Evolutionary conservation across 257 asterid species (phyloP).

Genomic region (Ehretia macrophylla): DNA sequence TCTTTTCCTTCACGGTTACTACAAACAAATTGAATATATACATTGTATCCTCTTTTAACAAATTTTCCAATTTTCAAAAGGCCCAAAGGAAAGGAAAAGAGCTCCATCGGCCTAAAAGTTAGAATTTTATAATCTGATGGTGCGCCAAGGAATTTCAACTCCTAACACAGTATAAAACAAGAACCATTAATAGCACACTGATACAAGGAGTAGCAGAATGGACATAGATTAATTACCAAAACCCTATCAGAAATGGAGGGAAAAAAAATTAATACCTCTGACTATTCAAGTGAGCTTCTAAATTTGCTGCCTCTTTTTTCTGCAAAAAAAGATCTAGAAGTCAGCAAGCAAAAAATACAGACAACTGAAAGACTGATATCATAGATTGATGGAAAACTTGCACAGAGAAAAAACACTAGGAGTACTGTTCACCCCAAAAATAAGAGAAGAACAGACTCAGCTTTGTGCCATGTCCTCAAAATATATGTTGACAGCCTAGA

Average conservation of each 20-base stretch:
- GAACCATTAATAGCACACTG: neutral
- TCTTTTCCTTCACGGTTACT: too few relatives aligned
- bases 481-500: too few relatives aligned
- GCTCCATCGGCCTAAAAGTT: neutral
- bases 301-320: conserved; percentile 53
- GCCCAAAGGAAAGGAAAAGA: neutral
- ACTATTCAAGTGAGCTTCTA: conserved; percentile 31
- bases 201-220: neutral
- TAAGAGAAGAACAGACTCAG: too few relatives aligned
- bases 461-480: too few relatives aligned
- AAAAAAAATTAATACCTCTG: conserved; percentile 41
- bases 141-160: neutral
- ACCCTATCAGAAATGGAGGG: neutral
- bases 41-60: neutral
- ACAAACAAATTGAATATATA: too few relatives aligned
- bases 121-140: neutral
- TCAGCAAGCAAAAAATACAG: conserved; percentile 11
- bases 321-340: conserved; percentile 26
- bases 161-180: neutral
- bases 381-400: neutral
- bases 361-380: conserved; percentile 4
- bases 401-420: too few relatives aligned
- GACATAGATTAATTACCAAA: neutral
- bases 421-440: too few relatives aligned
- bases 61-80: neutral